Evolutionary conservation across 768 basidiomycete genomes (phyloP).

Genomic region (Lactarius sanguifluus): DNA sequence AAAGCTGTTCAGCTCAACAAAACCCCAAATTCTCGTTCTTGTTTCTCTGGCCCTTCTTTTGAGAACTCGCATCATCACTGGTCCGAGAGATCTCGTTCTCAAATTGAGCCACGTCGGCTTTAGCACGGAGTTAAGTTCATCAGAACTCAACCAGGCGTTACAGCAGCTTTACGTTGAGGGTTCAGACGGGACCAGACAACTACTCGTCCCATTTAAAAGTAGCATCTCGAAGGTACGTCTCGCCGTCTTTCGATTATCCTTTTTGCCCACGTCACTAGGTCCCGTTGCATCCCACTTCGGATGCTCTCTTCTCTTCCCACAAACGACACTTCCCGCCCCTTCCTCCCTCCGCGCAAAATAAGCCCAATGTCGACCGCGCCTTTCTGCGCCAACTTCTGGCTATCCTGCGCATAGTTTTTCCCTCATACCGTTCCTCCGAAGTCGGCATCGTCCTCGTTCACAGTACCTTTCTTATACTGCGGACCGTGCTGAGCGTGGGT

Average conservation of each 20-base stretch:
- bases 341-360: conserved; percentile 39
- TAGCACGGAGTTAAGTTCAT: conserved; percentile 25
- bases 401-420: conserved; percentile 73
- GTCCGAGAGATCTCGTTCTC: conserved; percentile 22
- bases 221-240: conserved; percentile 58
- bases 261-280: conserved; percentile 35
- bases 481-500: conserved; percentile 84
- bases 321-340: conserved; percentile 61
- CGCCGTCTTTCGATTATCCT: neutral
- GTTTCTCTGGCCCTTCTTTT: conserved; percentile 19
- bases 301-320: conserved; percentile 51
- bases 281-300: conserved; percentile 49
- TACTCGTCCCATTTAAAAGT: conserved; percentile 68
- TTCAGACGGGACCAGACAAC: conserved; percentile 55
- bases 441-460: conserved; percentile 71
- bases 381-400: conserved; percentile 75
- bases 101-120: conserved; percentile 10
- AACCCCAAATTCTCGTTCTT: conserved; percentile 16
- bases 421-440: conserved; percentile 64
- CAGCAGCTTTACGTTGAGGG: conserved; percentile 64
- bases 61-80: conserved; percentile 23
- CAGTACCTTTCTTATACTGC: conserved; percentile 78
- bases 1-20: conserved; percentile 4
- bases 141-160: conserved; percentile 49
- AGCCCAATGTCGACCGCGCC: conserved; percentile 65